Percentiles rank a stretch among this genome's conserved stretches.
Evolutionary conservation across 352 stramenopile species (phyloP).

Genomic region (Globisporangium splendens): DNA sequence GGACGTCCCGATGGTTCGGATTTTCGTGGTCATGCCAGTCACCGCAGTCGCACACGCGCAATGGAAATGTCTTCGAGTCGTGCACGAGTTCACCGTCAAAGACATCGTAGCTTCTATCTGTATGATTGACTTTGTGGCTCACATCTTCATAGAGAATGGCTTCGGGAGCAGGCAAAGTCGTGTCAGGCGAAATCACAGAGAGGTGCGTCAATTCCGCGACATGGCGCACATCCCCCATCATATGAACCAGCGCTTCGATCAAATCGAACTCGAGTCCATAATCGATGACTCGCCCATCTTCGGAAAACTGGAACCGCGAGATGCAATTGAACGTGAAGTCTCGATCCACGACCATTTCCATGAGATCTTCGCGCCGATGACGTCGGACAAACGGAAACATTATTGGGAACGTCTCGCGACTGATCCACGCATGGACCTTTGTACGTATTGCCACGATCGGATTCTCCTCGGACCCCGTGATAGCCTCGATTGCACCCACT

Average conservation of each 20-base stretch:
- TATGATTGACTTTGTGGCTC: too few relatives aligned
- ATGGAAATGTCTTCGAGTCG: too few relatives aligned
- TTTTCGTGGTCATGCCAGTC: too few relatives aligned
- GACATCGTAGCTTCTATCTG: too few relatives aligned
- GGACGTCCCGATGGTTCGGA: too few relatives aligned
- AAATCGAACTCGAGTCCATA: conserved; percentile 20
- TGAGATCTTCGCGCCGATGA: conserved; percentile 9
- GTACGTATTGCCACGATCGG: background rate
- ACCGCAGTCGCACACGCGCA: too few relatives aligned
- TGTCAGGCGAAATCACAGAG: background rate
- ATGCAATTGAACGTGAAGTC: conserved; percentile 18
- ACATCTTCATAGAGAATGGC: too few relatives aligned
- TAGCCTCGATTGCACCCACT: background rate
- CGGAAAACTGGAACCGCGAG: conserved; percentile 19
- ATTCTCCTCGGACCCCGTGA: background rate
- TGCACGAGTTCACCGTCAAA: too few relatives aligned
- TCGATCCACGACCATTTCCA: conserved; percentile 14
- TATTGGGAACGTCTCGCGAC: conserved; percentile 11
- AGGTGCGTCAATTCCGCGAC: conserved; percentile 3
- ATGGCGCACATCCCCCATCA: conserved; percentile 7
- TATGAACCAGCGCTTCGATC: conserved; percentile 11
- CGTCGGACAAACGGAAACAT: conserved; percentile 21
- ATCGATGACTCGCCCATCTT: conserved; percentile 9
- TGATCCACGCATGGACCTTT: background rate
- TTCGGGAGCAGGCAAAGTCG: background rate